Evolutionary conservation across 805 yeast genomes (phyloP).

Genomic region (Debaryomyces castellii): DNA sequence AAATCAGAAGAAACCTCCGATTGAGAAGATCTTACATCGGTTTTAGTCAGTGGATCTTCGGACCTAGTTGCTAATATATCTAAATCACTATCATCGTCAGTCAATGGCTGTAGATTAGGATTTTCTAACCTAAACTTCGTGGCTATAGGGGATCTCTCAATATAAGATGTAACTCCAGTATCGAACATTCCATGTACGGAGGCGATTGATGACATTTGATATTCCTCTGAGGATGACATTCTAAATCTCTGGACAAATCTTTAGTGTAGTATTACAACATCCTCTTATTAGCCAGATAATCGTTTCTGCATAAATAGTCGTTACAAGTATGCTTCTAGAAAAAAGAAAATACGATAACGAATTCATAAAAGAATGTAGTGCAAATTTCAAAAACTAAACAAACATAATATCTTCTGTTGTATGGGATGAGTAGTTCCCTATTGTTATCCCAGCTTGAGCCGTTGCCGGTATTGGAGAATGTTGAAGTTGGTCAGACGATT

Average conservation of each 20-base stretch:
- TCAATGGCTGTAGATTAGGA: conserved; percentile 25
- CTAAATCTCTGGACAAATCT: neutral
- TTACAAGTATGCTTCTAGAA: conserved; percentile 15
- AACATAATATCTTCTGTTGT: too few species aligned
- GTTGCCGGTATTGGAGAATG: conserved; percentile 8
- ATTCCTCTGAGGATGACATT: neutral
- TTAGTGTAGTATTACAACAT: neutral
- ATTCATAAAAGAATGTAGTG: neutral
- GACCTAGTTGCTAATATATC: neutral
- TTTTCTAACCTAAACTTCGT: conserved; percentile 20
- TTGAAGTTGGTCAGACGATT: conserved; percentile 7
- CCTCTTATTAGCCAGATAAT: too few species aligned
- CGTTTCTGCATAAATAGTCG: too few species aligned
- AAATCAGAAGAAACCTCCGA: neutral
- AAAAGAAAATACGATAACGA: neutral
- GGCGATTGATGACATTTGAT: neutral
- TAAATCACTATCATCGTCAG: conserved; percentile 4
- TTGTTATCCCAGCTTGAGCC: conserved; percentile 1
- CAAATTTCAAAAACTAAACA: neutral
- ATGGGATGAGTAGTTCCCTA: conserved; percentile 4
- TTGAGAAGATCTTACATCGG: neutral
- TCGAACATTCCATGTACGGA: neutral
- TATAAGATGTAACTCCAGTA: conserved; percentile 15
- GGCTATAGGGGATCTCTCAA: conserved; percentile 21
- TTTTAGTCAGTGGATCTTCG: neutral